phyloP scores from a whole-genome alignment of 176 grass and related monocot genomes.

The Cenchrus purpureus region DNA sequence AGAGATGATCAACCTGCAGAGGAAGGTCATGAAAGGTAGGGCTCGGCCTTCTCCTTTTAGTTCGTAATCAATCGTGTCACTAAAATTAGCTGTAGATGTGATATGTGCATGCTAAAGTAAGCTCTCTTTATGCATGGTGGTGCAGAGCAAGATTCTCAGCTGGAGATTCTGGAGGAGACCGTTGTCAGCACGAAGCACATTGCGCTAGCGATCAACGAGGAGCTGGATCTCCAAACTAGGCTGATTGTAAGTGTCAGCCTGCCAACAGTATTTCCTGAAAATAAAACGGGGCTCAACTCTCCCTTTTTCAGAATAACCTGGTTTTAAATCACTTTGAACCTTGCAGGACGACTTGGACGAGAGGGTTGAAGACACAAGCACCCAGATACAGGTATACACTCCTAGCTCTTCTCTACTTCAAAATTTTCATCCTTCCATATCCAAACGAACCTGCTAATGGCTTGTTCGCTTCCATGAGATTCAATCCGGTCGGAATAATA shows the following conservation, averaged over 20 bases:
- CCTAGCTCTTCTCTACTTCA: not conserved
- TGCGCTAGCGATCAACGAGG: conserved; percentile 74
- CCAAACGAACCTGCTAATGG: not conserved
- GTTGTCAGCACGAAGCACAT: conserved; percentile 77
- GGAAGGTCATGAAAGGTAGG: conserved; percentile 72
- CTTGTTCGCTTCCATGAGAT: too few species aligned
- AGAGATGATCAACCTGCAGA: conserved; percentile 63
- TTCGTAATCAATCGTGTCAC: not conserved
- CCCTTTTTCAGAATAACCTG: not conserved
- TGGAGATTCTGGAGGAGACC: conserved; percentile 62
- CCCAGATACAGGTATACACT: conserved; percentile 51
- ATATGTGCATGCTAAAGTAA: conserved; percentile 5
- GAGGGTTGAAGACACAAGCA: conserved; percentile 55
- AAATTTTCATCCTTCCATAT: not conserved
- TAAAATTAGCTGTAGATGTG: not conserved
- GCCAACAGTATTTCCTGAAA: not conserved
- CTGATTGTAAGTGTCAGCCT: conserved; percentile 61
- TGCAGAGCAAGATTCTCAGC: conserved; percentile 69
- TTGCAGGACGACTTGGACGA: conserved; percentile 74
- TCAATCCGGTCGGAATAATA: too few species aligned
- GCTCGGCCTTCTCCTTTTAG: not conserved
- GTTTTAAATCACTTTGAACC: conserved; percentile 8
- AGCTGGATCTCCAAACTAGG: conserved; percentile 71
- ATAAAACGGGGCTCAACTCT: not conserved
- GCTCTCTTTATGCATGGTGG: not conserved